A percentile compares a stretch with the other conserved stretches of the same genome.
Evolutionary conservation across 1,284 basidiomycete genomes (phyloP).

Genomic region (Moesziomyces sp.): DNA sequence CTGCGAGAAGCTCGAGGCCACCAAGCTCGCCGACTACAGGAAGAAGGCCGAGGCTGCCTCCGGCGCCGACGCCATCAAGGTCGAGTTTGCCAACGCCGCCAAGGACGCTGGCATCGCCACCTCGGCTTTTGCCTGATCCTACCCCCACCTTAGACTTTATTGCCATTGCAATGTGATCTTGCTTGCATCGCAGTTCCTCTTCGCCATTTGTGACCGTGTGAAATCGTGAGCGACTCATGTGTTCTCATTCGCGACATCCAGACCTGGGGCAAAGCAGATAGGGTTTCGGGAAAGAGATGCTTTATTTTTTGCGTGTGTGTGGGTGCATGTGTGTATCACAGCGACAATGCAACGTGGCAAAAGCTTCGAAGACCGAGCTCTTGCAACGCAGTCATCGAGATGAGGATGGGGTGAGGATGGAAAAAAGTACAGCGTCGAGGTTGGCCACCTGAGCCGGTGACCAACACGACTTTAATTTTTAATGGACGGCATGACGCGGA

Average conservation of each 20-base stretch:
- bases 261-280: too few relatives aligned
- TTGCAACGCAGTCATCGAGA: background rate
- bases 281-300: background rate
- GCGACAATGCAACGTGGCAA: too few relatives aligned
- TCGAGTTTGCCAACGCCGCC: constrained; percentile 71
- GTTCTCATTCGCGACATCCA: background rate
- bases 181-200: background rate
- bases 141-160: background rate
- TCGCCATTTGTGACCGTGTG: background rate
- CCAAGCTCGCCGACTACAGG: constrained; percentile 71
- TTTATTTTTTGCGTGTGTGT: background rate
- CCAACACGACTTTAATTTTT: constrained; percentile 4
- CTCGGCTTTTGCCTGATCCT: constrained; percentile 56
- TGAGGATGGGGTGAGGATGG: background rate
- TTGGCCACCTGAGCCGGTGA: too few relatives aligned
- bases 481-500: constrained; percentile 6
- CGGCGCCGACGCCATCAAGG: constrained; percentile 65
- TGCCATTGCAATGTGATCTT: background rate
- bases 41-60: constrained; percentile 69
- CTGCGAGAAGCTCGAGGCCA: constrained; percentile 70
- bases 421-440: constrained; percentile 42
- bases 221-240: background rate
- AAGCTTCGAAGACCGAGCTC: too few relatives aligned
- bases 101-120: constrained; percentile 62
- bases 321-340: background rate